Percentiles rank a stretch among this genome's conserved stretches.
Evolutionary conservation across 2,329 filamentous ascomycete genomes (phyloP).

Genomic region (Cordyceps fumosorosea): DNA sequence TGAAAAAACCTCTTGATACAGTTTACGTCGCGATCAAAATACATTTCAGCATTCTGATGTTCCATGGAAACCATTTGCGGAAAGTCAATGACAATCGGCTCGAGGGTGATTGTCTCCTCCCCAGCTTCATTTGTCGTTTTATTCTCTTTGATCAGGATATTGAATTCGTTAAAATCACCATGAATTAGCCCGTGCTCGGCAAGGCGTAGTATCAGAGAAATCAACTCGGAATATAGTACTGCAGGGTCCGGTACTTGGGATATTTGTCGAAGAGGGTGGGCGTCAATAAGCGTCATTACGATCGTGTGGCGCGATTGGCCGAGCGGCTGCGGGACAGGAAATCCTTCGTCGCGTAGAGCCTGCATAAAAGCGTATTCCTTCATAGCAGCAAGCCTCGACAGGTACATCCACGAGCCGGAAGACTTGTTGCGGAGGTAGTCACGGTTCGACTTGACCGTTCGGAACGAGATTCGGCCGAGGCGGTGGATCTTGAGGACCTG

Average conservation of each 20-base stretch:
- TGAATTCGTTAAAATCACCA: slow-evolving; percentile 99
- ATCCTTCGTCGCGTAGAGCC: slow-evolving; percentile 73
- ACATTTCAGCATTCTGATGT: slow-evolving; percentile 89
- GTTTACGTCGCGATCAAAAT: slow-evolving; percentile 92
- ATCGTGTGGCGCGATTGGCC: slow-evolving; percentile 91
- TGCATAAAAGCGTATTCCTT: slow-evolving; percentile 96
- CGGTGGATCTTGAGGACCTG: slow-evolving; percentile 92
- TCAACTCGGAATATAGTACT: slow-evolving; percentile 82
- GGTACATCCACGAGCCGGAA: slow-evolving; percentile 94
- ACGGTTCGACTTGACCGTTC: slow-evolving; percentile 89
- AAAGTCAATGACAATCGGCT: slow-evolving; percentile 90
- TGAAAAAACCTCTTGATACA: slow-evolving; percentile 95
- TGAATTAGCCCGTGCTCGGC: slow-evolving; percentile 88
- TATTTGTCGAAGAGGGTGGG: slow-evolving; percentile 86
- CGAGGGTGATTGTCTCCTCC: slow-evolving; percentile 44
- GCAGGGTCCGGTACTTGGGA: slow-evolving; percentile 76
- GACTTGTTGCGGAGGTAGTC: slow-evolving; percentile 83
- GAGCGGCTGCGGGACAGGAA: slow-evolving; percentile 82
- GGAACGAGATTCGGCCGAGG: slow-evolving; percentile 91
- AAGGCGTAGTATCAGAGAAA: slow-evolving; percentile 75
- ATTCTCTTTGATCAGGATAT: slow-evolving; percentile 85
- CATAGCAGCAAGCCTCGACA: slow-evolving; percentile 84
- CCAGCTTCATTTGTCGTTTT: slow-evolving; percentile 34
- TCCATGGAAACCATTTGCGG: slow-evolving; percentile 97
- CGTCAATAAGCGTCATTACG: slow-evolving; percentile 90